These are phyloP conservation scores for Suhomyces pyralidae DNA, from an alignment of 805 yeast genomes.

Conservation along the genomic window DNA sequence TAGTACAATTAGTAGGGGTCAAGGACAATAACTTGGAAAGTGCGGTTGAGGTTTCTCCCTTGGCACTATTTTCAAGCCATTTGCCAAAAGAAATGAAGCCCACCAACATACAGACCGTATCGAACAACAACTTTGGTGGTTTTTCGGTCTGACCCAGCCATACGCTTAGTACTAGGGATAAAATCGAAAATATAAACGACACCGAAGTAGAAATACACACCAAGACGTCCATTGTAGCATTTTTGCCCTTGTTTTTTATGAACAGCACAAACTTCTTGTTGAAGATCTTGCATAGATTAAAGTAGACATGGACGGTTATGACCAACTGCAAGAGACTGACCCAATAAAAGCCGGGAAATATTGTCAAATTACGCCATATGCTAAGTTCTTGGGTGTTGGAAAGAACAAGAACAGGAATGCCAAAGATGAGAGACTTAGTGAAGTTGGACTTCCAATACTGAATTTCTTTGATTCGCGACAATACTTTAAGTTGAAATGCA, in stretches of 20 bases:
- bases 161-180: slow-evolving; percentile 54
- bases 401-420: slow-evolving; percentile 58
- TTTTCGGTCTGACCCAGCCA: slow-evolving; percentile 34
- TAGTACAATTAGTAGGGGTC: slow-evolving; percentile 72
- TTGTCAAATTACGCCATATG: slow-evolving; percentile 25
- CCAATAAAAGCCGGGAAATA: slow-evolving; percentile 61
- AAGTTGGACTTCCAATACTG: slow-evolving; percentile 64
- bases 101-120: slow-evolving; percentile 81
- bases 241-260: slow-evolving; percentile 53
- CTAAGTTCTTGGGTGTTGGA: slow-evolving; percentile 45
- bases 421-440: slow-evolving; percentile 49
- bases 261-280: slow-evolving; percentile 64
- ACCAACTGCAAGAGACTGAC: slow-evolving; percentile 60
- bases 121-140: slow-evolving; percentile 75
- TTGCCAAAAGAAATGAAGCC: slow-evolving; percentile 86
- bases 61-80: slow-evolving; percentile 86
- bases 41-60: slow-evolving; percentile 90
- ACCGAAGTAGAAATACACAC: slow-evolving; percentile 79
- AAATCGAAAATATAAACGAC: slow-evolving; percentile 71
- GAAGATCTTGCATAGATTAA: slow-evolving; percentile 65
- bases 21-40: slow-evolving; percentile 75
- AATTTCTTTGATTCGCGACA: slow-evolving; percentile 71
- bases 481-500: slow-evolving; percentile 62
- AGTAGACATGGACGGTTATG: slow-evolving; percentile 59
- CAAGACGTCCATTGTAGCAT: slow-evolving; percentile 87